Evolutionary conservation across 169 alveolate species (phyloP).

Genomic region (Cryptosporidium canis): DNA sequence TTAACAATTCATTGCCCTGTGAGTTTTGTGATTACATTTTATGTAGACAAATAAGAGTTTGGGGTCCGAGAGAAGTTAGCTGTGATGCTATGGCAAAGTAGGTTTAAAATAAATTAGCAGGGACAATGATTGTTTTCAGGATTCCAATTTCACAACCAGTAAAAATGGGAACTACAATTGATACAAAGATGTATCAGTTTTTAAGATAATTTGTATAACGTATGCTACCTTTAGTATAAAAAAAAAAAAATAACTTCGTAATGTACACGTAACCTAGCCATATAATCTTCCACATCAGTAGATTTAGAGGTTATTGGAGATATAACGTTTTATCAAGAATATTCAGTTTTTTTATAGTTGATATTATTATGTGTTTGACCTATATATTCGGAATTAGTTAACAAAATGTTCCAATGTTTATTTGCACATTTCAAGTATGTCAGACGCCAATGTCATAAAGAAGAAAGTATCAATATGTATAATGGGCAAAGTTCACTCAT

Average conservation of each 20-base stretch:
- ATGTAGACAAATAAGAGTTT: constrained; percentile 67
- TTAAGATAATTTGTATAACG: constrained; percentile 5
- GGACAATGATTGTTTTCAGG: not conserved
- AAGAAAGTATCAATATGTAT: not conserved
- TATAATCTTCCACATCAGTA: constrained; percentile 39
- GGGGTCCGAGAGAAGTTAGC: constrained; percentile 69
- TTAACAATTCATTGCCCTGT: constrained; percentile 7
- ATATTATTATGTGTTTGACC: not conserved
- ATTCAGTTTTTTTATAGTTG: not conserved
- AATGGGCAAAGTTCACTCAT: not conserved
- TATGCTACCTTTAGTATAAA: not conserved
- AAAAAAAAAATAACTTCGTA: not conserved
- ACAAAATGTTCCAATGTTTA: not conserved
- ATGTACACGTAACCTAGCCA: constrained; percentile 36
- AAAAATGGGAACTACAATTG: constrained; percentile 57
- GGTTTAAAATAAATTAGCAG: not conserved
- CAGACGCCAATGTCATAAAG: not conserved
- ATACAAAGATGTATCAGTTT: constrained; percentile 46
- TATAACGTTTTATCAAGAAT: not conserved
- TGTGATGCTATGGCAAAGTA: constrained; percentile 39
- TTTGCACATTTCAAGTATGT: not conserved
- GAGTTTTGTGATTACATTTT: not conserved
- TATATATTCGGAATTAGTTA: not conserved
- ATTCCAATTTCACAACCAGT: constrained; percentile 59
- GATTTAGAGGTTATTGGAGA: not conserved